Conservation (phyloP, 2,329 filamentous ascomycete species). For the Phaeosphaeria sp. region DNA sequence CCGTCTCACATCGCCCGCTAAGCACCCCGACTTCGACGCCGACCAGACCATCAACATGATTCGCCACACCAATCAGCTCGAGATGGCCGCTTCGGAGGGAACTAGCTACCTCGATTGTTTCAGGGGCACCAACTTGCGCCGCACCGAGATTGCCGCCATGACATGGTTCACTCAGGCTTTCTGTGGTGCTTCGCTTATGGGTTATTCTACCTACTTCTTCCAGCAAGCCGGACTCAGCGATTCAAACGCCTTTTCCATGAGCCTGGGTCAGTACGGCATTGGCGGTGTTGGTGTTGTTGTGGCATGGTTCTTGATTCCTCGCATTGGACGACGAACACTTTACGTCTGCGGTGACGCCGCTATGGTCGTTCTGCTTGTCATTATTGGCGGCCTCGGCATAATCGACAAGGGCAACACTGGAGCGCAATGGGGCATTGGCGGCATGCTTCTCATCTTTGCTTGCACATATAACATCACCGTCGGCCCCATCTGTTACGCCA, state of each 20-base stretch:
- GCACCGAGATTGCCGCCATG: conserved; percentile 73
- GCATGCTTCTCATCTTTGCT: conserved; percentile 51
- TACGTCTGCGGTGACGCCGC: conserved; percentile 72
- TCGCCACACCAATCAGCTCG: conserved; percentile 83
- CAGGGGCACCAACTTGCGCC: conserved; percentile 76
- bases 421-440: conserved; percentile 53
- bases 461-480: conserved; percentile 85
- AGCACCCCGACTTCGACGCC: conserved; percentile 50
- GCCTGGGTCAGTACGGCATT: conserved; percentile 63
- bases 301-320: conserved; percentile 80
- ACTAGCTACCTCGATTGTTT: conserved; percentile 84
- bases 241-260: conserved; percentile 53
- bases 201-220: conserved; percentile 56
- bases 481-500: conserved; percentile 87
- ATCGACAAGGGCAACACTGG: conserved; percentile 47
- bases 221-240: conserved; percentile 54
- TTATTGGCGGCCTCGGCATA: conserved; percentile 82
- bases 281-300: conserved; percentile 71
- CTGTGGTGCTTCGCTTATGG: conserved; percentile 42
- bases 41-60: conserved; percentile 80
- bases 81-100: conserved; percentile 70
- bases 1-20: conserved; percentile 64
- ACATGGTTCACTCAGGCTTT: conserved; percentile 56
- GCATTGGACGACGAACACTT: conserved; percentile 75
- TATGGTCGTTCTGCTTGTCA: conserved; percentile 69